Evolutionary conservation across 139 green algal genomes (phyloP).

Genomic region (Chlamydomonas eustigma): DNA sequence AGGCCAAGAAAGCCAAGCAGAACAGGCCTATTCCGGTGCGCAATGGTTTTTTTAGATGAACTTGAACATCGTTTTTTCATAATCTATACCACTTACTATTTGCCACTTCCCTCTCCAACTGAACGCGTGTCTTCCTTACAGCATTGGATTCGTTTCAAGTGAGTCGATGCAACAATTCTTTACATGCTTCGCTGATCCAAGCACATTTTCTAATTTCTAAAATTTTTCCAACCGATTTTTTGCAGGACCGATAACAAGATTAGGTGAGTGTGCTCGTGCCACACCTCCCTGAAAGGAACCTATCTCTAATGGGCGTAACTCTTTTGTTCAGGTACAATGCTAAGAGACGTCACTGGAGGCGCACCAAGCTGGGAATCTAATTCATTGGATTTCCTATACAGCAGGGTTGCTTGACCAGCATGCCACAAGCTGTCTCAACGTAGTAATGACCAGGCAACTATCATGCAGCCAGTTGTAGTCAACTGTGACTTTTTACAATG

Average conservation of each 20-base stretch:
- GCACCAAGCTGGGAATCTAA: slow-evolving; percentile 21
- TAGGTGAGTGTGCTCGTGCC: slow-evolving; percentile 7
- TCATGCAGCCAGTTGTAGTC: too few relatives aligned
- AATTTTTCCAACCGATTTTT: not conserved
- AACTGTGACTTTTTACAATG: too few relatives aligned
- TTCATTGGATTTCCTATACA: not conserved
- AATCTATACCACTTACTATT: too few relatives aligned
- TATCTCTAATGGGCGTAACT: not conserved
- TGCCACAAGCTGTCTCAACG: too few relatives aligned
- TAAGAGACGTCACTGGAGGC: slow-evolving; percentile 19
- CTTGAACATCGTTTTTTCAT: too few relatives aligned
- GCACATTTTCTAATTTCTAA: not conserved
- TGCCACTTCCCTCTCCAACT: too few relatives aligned
- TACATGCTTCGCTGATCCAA: not conserved
- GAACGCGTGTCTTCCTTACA: too few relatives aligned
- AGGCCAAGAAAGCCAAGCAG: slow-evolving; percentile 16
- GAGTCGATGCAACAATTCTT: not conserved
- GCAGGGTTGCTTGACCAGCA: too few relatives aligned
- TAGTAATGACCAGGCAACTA: too few relatives aligned
- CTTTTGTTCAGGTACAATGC: slow-evolving; percentile 16
- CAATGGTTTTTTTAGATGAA: too few relatives aligned
- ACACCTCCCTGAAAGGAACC: not conserved
- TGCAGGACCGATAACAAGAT: slow-evolving; percentile 17
- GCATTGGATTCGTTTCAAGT: slow-evolving; percentile 16
- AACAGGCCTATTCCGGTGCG: slow-evolving; percentile 8